Percentiles rank a stretch among this genome's conserved stretches.
Conservation (phyloP, 2,329 filamentous ascomycete genomes). For the Hypoxylon sp. region DNA sequence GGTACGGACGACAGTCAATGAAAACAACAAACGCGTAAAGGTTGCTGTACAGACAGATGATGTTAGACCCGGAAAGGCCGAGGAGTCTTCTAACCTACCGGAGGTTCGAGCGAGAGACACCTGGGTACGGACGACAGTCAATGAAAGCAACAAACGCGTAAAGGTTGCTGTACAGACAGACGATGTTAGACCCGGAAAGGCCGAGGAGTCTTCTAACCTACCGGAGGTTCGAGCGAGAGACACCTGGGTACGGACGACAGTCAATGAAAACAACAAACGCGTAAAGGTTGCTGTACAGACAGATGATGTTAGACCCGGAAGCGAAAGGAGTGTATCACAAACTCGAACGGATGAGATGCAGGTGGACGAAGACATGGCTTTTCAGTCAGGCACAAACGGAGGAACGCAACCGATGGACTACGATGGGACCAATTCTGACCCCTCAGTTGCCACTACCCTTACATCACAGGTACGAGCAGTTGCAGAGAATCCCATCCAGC, state of each 20-base stretch:
- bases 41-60: constrained; percentile 44
- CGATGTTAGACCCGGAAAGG: too few relatives aligned
- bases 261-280: constrained; percentile 58
- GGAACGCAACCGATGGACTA: constrained; percentile 14
- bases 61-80: constrained; percentile 42
- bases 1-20: constrained; percentile 56
- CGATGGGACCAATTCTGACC: constrained; percentile 14
- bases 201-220: constrained; percentile 38
- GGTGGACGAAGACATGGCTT: constrained; percentile 12
- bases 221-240: constrained; percentile 53
- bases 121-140: constrained; percentile 56
- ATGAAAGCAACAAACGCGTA: constrained; percentile 58
- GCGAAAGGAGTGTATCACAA: constrained; percentile 1
- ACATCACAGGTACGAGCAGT: constrained; percentile 48
- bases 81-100: constrained; percentile 35
- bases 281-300: constrained; percentile 53
- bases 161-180: constrained; percentile 52
- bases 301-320: constrained; percentile 15
- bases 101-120: constrained; percentile 54
- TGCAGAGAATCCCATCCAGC: constrained; percentile 35
- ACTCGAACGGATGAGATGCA: constrained; percentile 29
- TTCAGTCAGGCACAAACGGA: constrained; percentile 16
- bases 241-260: constrained; percentile 56
- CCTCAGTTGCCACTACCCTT: constrained; percentile 35
- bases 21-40: constrained; percentile 58